Evolutionary conservation across 441 rosid genomes (phyloP).

Genomic region (Mallotus repandus): DNA sequence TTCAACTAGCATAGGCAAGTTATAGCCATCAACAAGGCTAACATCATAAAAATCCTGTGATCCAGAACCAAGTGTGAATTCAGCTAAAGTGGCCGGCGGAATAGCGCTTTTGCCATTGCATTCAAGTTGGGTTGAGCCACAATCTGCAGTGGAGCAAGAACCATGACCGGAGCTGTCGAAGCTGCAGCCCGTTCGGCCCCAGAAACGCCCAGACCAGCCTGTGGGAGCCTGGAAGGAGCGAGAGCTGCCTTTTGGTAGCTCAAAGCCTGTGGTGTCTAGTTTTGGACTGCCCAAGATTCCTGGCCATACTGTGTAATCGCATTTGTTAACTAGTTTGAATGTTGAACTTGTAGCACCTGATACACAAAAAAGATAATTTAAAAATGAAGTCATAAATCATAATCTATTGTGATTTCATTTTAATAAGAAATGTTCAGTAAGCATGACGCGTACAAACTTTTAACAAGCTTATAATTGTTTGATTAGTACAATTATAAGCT

Average conservation of each 20-base stretch:
- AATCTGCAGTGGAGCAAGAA: slow-evolving; percentile 68
- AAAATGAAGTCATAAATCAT: neutral
- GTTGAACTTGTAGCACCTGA: slow-evolving; percentile 24
- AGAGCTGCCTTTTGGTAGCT: slow-evolving; percentile 46
- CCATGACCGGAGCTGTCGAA: slow-evolving; percentile 53
- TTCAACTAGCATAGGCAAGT: slow-evolving; percentile 60
- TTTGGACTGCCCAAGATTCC: slow-evolving; percentile 68
- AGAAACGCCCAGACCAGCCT: slow-evolving; percentile 85
- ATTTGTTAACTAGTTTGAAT: slow-evolving; percentile 69
- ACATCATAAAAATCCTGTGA: slow-evolving; percentile 81
- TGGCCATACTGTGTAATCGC: slow-evolving; percentile 76
- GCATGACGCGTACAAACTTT: no score
- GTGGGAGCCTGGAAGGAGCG: slow-evolving; percentile 47
- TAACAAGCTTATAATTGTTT: no score
- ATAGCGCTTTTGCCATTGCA: slow-evolving; percentile 65
- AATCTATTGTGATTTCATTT: neutral
- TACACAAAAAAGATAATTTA: neutral
- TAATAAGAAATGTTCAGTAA: neutral
- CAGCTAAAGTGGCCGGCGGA: slow-evolving; percentile 82
- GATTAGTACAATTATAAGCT: no score
- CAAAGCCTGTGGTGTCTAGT: slow-evolving; percentile 58
- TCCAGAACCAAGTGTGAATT: slow-evolving; percentile 63
- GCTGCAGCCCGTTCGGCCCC: slow-evolving; percentile 78
- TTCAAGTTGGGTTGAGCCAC: slow-evolving; percentile 57
- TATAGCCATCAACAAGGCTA: slow-evolving; percentile 87